Conservation (phyloP, 768 basidiomycete genomes). For the Melanogaster broomeanus region DNA sequence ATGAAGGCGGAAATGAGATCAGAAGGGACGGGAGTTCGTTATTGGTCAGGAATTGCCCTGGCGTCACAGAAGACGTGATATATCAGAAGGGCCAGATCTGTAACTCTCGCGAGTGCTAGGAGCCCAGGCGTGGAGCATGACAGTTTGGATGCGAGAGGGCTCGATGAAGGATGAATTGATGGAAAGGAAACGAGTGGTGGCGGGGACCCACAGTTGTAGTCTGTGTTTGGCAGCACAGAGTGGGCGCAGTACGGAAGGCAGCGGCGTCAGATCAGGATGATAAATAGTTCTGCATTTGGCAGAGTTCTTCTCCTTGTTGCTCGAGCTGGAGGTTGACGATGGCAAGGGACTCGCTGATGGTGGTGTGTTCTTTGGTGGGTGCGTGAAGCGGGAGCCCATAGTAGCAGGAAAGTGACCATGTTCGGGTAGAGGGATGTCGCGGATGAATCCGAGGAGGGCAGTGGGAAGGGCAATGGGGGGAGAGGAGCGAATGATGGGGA, state of each 20-base stretch:
- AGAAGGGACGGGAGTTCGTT: neutral
- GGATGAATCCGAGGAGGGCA: neutral
- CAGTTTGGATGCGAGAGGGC: neutral
- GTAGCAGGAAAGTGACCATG: neutral
- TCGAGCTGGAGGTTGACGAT: neutral
- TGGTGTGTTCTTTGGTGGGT: neutral
- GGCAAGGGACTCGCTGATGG: neutral
- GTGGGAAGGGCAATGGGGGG: constrained; percentile 14
- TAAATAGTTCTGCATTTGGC: neutral
- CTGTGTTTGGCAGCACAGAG: constrained; percentile 3
- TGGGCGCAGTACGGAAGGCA: neutral
- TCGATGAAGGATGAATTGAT: neutral
- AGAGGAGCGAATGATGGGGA: neutral
- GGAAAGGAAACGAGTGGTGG: neutral
- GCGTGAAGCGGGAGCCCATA: neutral
- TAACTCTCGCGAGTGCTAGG: constrained; percentile 26
- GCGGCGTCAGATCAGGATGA: neutral
- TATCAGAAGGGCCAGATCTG: constrained; percentile 35
- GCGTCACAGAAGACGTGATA: constrained; percentile 42
- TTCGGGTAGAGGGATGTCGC: neutral
- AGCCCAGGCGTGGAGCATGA: neutral
- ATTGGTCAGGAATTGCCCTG: constrained; percentile 2
- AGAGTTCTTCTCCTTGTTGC: neutral
- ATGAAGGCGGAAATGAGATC: constrained; percentile 18
- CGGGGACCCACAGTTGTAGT: neutral